Evolutionary conservation across 108 stramenopile species (phyloP).

Genomic region (Thalassiosira profunda): DNA sequence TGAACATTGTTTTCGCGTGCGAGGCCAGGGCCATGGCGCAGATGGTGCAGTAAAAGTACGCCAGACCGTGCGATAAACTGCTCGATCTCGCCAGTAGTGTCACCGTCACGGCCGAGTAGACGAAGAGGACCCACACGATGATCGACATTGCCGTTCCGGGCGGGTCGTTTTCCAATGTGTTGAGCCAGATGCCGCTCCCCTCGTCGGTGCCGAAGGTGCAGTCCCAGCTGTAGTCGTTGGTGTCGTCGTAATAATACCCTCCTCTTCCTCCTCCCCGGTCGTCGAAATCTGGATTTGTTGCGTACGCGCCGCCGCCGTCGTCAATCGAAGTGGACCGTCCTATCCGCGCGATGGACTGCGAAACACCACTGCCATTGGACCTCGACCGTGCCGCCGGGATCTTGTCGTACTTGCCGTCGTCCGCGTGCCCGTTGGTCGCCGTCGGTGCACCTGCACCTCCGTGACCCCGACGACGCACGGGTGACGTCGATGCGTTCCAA

Average conservation of each 20-base stretch:
- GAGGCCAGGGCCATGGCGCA: constrained; percentile 68
- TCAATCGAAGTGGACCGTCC: neutral
- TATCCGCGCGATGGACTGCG: too few species aligned
- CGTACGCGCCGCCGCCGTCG: neutral
- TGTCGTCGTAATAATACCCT: constrained; percentile 44
- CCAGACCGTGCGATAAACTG: constrained; percentile 58
- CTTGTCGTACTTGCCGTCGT: too few species aligned
- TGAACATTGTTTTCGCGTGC: constrained; percentile 81
- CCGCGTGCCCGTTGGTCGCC: too few species aligned
- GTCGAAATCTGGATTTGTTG: constrained; percentile 3
- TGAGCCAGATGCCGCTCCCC: constrained; percentile 83
- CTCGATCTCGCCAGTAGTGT: constrained; percentile 60
- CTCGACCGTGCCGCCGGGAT: too few species aligned
- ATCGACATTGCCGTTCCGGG: constrained; percentile 75
- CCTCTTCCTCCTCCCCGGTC: constrained; percentile 1
- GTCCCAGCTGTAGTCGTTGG: constrained; percentile 34
- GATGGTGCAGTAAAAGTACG: constrained; percentile 61
- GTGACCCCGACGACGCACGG: too few species aligned
- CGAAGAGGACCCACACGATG: constrained; percentile 64
- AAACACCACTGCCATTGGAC: too few species aligned
- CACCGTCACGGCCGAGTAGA: constrained; percentile 73
- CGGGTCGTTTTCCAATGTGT: constrained; percentile 57
- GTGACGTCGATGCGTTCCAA: too few species aligned
- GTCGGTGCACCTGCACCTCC: too few species aligned
- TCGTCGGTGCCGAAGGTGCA: constrained; percentile 41